Percentiles rank a stretch among this genome's conserved stretches.
phyloP scores from a whole-genome alignment of 257 asterid genomes.

The Gardenia jasminoides region DNA sequence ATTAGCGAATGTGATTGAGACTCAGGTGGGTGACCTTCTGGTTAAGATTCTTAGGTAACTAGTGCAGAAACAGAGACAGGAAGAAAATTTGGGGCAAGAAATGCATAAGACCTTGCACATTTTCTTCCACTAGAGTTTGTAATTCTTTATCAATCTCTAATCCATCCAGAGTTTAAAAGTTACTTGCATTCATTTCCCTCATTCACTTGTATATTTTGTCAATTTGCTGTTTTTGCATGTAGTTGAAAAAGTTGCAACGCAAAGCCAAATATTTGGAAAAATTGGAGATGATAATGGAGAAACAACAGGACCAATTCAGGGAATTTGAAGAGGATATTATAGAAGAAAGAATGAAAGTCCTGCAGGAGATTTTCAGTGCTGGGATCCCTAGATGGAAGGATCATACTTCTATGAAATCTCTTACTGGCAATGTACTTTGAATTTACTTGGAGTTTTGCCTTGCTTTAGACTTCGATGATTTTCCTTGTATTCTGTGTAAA shows the following conservation, averaged over 20 bases:
- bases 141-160: background rate
- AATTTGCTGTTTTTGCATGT: conserved; percentile 14
- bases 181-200: background rate
- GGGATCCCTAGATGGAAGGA: conserved; percentile 41
- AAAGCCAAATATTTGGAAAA: conserved; percentile 63
- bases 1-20: conserved; percentile 63
- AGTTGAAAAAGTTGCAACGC: conserved; percentile 63
- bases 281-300: conserved; percentile 59
- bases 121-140: background rate
- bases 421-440: background rate
- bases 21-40: conserved; percentile 51
- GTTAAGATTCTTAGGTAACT: background rate
- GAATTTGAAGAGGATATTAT: conserved; percentile 55
- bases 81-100: background rate
- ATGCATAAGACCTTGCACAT: background rate
- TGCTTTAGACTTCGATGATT: background rate
- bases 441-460: background rate
- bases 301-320: conserved; percentile 48
- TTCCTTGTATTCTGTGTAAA: background rate
- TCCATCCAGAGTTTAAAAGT: background rate
- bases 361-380: conserved; percentile 49
- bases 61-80: background rate
- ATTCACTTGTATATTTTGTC: background rate
- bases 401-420: background rate
- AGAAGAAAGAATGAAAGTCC: conserved; percentile 44